These are phyloP conservation scores for Microbotryomycetes sp. DNA, from an alignment of 1,284 basidiomycete species.

Conservation along the genomic window DNA sequence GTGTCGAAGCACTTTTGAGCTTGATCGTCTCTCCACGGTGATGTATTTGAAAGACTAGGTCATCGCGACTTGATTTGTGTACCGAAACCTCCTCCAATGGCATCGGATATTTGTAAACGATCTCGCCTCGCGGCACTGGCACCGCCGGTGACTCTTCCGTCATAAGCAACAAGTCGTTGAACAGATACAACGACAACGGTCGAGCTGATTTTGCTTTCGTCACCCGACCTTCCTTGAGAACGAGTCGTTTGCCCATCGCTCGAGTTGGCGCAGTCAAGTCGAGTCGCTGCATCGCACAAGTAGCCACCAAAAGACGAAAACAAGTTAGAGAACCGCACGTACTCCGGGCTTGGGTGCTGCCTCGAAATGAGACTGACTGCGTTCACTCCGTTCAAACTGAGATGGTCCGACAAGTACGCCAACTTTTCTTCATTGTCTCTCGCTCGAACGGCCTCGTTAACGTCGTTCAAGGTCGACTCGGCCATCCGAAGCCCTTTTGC, in stretches of 20 bases:
- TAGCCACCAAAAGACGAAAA: neutral
- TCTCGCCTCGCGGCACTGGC: neutral
- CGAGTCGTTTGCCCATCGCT: slow-evolving; percentile 61
- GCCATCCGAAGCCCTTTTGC: slow-evolving; percentile 55
- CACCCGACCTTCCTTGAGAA: slow-evolving; percentile 71
- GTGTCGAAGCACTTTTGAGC: slow-evolving; percentile 6
- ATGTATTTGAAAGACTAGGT: slow-evolving; percentile 32
- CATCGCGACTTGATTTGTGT: slow-evolving; percentile 39
- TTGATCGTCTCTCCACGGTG: slow-evolving; percentile 14
- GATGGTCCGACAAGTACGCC: slow-evolving; percentile 60
- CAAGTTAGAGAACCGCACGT: neutral
- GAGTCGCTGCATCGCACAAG: slow-evolving; percentile 52
- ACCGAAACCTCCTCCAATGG: slow-evolving; percentile 25
- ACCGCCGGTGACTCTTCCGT: slow-evolving; percentile 11
- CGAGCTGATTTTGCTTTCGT: slow-evolving; percentile 71
- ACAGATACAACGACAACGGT: slow-evolving; percentile 52
- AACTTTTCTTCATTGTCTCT: slow-evolving; percentile 70
- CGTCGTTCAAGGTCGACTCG: slow-evolving; percentile 64
- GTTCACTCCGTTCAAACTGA: slow-evolving; percentile 40
- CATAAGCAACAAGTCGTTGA: slow-evolving; percentile 40
- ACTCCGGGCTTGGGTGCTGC: too few species aligned
- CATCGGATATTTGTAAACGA: slow-evolving; percentile 24
- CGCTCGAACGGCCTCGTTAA: slow-evolving; percentile 86
- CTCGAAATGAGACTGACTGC: slow-evolving; percentile 55
- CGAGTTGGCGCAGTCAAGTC: slow-evolving; percentile 85